These are phyloP conservation scores for Larix kaempferi DNA, from an alignment of 75 land plant species.

Conservation along the genomic window DNA sequence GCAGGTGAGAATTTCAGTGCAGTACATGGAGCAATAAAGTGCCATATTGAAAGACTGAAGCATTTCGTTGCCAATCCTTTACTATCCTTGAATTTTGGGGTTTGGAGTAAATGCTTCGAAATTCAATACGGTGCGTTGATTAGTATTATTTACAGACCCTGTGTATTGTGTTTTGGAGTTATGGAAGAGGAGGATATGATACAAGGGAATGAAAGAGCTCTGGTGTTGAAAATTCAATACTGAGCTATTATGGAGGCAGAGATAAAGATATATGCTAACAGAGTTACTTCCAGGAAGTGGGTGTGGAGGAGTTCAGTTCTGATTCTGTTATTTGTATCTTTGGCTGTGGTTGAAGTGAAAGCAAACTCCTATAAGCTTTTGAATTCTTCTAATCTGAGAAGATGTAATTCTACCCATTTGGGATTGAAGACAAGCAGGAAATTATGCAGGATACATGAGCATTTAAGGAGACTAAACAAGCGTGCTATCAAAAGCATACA, in stretches of 20 bases:
- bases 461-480: slow-evolving; percentile 70
- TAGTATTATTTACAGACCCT: background rate
- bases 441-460: slow-evolving; percentile 49
- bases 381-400: background rate
- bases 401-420: background rate
- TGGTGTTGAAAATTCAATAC: background rate
- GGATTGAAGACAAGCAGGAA: slow-evolving; percentile 28
- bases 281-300: background rate
- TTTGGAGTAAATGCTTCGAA: background rate
- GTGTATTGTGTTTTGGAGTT: background rate
- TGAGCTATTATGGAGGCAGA: slow-evolving; percentile 3
- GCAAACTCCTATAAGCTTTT: background rate
- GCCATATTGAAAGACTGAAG: background rate
- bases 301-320: background rate
- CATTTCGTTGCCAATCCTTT: background rate
- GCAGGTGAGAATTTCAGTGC: background rate
- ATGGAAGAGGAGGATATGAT: slow-evolving; percentile 4
- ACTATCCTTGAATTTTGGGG: slow-evolving; percentile 8
- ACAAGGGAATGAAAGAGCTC: background rate
- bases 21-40: slow-evolving; percentile 7
- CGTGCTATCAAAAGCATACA: slow-evolving; percentile 66
- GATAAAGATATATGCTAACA: too few relatives aligned
- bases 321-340: background rate
- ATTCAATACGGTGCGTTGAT: background rate
- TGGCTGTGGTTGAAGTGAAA: background rate